Base-by-base conservation (phyloP, 257 asterid genomes). In the Handroanthus guayacan region DNA sequence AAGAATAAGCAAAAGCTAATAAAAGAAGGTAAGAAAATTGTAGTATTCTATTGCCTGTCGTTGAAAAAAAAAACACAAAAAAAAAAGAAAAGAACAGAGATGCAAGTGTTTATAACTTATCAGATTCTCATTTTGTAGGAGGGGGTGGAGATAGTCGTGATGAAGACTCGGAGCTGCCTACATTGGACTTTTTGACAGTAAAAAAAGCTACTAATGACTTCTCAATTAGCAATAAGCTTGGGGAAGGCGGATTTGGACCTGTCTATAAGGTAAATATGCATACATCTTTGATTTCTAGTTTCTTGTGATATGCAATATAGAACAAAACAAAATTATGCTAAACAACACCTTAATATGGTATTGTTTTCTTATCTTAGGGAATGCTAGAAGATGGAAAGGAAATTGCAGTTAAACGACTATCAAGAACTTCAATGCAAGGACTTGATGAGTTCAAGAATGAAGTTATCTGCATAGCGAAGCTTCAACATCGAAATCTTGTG, bases 401-500 rank as follows among this genome's bases (percentile, higher is more conserved):
- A 0, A 43, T 81, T 20, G 84, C 82, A 18, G 71, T 81, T 12
- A 81, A 81, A 67, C 63, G 67, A 37, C 44, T 81, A 1, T 73
- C 80, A 5, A 25, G 57, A 7, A 41, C 71, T 62, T 81, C 85
- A 34, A 7, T 10, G 38, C 82, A 81, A 73, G 80, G 85, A 58
- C 64, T 72, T 10, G 31, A 3, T 18, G 79, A 76, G 45, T 81
- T 81, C 34, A 81, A 56, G 62, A 81, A 76, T 43, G 81, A 81
- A 66, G 79, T 81, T 2, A 66, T 76, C 10, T 54, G 64, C 14
- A 76, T 81, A 5, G 72, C 84, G 31, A 81, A 75, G 13, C 81
- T 76, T 65, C 84, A 81, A 54, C 84, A 81, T 45, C 69, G 84
- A 7, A 81, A 77, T 61, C 82, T 81, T 3, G 82, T 77, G 20